Evolutionary conservation across 78 protist species (phyloP), one percentile per base, ranked within the genome.

Genomic region (Creolimax fragrantissima): DNA sequence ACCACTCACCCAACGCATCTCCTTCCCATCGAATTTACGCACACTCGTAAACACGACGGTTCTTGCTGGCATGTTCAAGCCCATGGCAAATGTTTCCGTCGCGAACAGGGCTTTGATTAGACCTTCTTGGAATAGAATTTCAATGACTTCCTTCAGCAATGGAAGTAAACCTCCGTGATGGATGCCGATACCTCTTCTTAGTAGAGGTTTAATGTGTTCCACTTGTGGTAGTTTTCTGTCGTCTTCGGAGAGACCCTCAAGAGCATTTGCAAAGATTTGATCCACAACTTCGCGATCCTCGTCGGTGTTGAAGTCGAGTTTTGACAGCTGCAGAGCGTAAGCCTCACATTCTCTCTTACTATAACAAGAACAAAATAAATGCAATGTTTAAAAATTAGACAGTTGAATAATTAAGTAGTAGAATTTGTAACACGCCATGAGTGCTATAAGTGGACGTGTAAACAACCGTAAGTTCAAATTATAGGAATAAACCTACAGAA

Each of bases 81-180:
- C 99, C 99, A 99, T 98, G 7, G 99, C 99, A 91, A 99, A 98
- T 5, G 99, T 99, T 92, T 98, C 99, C 2, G 99, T 99, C 17
- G 99, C 99, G 43, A 98, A 98, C 41, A 99, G 85, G 42, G 42
- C 91, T 36, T 96, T 96, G 24, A 97, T 94, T 6, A 97, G 45
- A 2, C 98, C 98, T 24, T 95, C 92, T n/a, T 92, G 39, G 90
- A 98, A 98, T 5, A 98, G 94, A 32, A 98, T 93, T 85, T 98
- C 99, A 41, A 96, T 98, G 24, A 67, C 47, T 44, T 96, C 99
- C 89, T 97, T 97, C 4, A 98, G 74, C 41, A 98, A 92, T 6
- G 99, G 99, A 7, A 98, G 91, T 66, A 98, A 42, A n/a, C 99
- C 99, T 35, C 96, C 92, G 92, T 98, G 99, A 74, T 98, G 99